These are phyloP conservation scores for Clarkia xantiana DNA, from an alignment of 345 rosid species.

Conservation along the genomic window DNA sequence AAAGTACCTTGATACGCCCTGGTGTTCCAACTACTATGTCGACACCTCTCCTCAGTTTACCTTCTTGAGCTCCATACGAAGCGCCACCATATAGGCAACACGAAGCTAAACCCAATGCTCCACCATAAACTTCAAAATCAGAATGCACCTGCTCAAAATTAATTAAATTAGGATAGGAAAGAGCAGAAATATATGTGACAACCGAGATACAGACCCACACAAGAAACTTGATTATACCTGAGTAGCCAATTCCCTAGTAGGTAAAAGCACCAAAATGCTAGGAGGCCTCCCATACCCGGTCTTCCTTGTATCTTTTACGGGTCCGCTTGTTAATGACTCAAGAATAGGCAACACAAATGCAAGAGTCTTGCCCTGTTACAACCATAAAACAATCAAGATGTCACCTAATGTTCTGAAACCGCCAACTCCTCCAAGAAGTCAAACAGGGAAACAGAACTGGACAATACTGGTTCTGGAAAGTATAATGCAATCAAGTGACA, in stretches of 20 bases:
- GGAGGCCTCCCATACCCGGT: constrained; percentile 81
- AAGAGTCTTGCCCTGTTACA: constrained; percentile 76
- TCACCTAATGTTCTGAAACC: too few species aligned
- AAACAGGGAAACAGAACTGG: too few species aligned
- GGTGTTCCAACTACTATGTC: constrained; percentile 93
- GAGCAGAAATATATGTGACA: neutral
- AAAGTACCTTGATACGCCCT: constrained; percentile 73
- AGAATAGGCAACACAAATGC: constrained; percentile 94
- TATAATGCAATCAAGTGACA: too few species aligned
- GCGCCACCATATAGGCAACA: constrained; percentile 95
- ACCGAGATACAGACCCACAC: neutral
- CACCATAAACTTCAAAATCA: constrained; percentile 84
- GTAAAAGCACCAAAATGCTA: constrained; percentile 79
- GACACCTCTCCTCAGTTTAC: constrained; percentile 59
- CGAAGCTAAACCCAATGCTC: constrained; percentile 50
- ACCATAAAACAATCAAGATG: too few species aligned
- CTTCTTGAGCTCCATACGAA: constrained; percentile 46
- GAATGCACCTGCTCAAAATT: constrained; percentile 32
- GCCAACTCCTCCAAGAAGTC: too few species aligned
- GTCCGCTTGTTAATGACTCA: constrained; percentile 74
- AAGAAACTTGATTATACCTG: constrained; percentile 33
- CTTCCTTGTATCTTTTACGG: constrained; percentile 37
- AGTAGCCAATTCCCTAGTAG: constrained; percentile 86
- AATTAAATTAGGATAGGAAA: neutral
- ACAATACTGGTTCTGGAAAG: too few species aligned